phyloP scores from a whole-genome alignment of 495 filamentous ascomycete genomes.

The Podospora conica region DNA sequence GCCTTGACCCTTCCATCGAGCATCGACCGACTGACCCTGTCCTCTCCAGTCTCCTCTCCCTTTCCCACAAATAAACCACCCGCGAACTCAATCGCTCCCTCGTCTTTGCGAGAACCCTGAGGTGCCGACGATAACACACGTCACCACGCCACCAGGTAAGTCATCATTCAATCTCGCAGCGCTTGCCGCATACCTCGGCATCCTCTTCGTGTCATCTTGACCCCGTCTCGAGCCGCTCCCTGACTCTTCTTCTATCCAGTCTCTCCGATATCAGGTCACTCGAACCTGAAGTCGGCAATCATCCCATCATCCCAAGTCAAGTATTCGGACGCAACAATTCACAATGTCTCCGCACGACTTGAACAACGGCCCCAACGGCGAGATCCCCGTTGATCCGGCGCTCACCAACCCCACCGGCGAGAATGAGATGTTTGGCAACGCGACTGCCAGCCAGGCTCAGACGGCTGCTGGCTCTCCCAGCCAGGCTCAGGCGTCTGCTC shows the following conservation, averaged over 20 bases:
- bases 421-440: too few relatives aligned
- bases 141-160: neutral
- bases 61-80: too few relatives aligned
- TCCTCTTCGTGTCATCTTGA: too few relatives aligned
- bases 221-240: neutral
- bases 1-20: too few relatives aligned
- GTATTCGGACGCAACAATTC: neutral
- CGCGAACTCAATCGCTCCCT: too few relatives aligned
- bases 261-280: neutral
- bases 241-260: neutral
- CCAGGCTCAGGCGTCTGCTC: too few relatives aligned
- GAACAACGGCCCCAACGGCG: neutral
- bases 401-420: too few relatives aligned
- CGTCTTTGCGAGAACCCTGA: neutral
- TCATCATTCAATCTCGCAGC: neutral
- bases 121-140: neutral
- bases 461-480: too few relatives aligned
- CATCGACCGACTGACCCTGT: neutral
- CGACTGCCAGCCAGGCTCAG: too few relatives aligned
- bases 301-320: neutral
- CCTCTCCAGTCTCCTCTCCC: too few relatives aligned
- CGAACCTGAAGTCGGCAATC: neutral
- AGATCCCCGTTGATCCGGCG: too few relatives aligned
- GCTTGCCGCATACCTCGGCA: too few relatives aligned
- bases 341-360: neutral